Conservation (phyloP, 768 basidiomycete genomes). For the Lentinula sp. region DNA sequence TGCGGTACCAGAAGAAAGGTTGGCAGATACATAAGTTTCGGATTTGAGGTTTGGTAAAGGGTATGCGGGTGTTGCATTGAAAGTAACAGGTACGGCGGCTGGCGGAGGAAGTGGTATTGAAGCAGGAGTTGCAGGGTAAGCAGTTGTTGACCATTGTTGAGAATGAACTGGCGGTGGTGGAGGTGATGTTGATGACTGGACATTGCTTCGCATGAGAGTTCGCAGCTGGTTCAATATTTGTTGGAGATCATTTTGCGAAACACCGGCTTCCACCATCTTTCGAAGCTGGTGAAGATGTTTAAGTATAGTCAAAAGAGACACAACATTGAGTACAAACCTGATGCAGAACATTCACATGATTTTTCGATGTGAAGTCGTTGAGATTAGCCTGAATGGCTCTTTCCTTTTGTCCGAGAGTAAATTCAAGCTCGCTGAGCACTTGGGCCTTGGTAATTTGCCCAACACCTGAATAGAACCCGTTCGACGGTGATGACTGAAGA, state of each 20-base stretch:
- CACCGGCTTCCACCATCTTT: slow-evolving; percentile 69
- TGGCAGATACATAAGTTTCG: slow-evolving; percentile 10
- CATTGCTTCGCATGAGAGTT: slow-evolving; percentile 43
- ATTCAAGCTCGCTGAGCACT: slow-evolving; percentile 80
- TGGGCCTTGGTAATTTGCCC: slow-evolving; percentile 64
- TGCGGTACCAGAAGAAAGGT: slow-evolving; percentile 1
- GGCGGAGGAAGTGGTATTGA: slow-evolving; percentile 11
- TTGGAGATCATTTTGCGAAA: slow-evolving; percentile 72
- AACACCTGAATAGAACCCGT: slow-evolving; percentile 30
- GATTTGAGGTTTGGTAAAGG: slow-evolving; percentile 8
- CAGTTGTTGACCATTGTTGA: slow-evolving; percentile 10
- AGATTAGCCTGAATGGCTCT: slow-evolving; percentile 66
- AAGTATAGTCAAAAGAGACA: slow-evolving; percentile 5
- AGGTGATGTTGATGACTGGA: slow-evolving; percentile 19
- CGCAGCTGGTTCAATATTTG: slow-evolving; percentile 74
- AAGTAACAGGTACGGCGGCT: slow-evolving; percentile 12
- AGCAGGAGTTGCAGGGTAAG: slow-evolving; percentile 14
- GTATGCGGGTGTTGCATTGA: slow-evolving; percentile 15
- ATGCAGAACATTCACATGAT: slow-evolving; percentile 72
- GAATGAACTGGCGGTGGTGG: slow-evolving; percentile 20
- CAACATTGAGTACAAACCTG: slow-evolving; percentile 49
- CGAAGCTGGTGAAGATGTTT: slow-evolving; percentile 43
- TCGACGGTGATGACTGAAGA: slow-evolving; percentile 2
- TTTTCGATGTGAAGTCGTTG: slow-evolving; percentile 60
- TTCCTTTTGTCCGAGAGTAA: slow-evolving; percentile 77